phyloP scores from a whole-genome alignment of 1,139 yeast genomes.

The Pichia sp. region DNA sequence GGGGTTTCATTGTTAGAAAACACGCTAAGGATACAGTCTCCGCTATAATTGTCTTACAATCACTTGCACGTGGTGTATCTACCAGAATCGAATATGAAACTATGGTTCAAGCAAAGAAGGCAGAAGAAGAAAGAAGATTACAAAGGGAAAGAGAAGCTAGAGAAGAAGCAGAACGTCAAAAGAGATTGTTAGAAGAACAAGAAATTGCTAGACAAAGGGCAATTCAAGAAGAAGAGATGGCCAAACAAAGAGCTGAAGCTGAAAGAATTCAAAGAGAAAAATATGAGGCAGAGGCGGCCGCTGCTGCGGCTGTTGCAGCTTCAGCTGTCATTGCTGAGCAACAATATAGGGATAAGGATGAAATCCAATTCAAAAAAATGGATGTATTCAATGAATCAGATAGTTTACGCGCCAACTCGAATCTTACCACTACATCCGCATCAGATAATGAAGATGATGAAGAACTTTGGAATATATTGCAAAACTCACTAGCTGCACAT shows the following conservation, averaged over 20 bases:
- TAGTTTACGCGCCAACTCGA: not conserved
- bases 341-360: not conserved
- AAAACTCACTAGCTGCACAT: not conserved
- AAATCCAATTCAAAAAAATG: not conserved
- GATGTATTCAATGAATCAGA: not conserved
- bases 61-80: slow-evolving; percentile 60
- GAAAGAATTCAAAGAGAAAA: slow-evolving; percentile 27
- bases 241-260: not conserved
- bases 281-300: slow-evolving; percentile 30
- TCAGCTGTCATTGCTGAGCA: no score
- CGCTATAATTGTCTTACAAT: slow-evolving; percentile 61
- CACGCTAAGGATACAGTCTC: slow-evolving; percentile 41
- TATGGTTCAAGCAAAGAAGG: not conserved
- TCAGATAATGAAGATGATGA: slow-evolving; percentile 1
- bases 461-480: not conserved
- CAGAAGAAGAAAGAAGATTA: not conserved
- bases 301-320: no score
- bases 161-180: not conserved
- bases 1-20: slow-evolving; percentile 59
- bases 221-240: not conserved
- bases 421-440: not conserved
- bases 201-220: not conserved
- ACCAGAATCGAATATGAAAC: slow-evolving; percentile 46
- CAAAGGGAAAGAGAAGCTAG: not conserved
- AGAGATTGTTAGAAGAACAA: not conserved